Conservation (phyloP, 176 grass and related monocot genomes). For the Ensete ventricosum region DNA sequence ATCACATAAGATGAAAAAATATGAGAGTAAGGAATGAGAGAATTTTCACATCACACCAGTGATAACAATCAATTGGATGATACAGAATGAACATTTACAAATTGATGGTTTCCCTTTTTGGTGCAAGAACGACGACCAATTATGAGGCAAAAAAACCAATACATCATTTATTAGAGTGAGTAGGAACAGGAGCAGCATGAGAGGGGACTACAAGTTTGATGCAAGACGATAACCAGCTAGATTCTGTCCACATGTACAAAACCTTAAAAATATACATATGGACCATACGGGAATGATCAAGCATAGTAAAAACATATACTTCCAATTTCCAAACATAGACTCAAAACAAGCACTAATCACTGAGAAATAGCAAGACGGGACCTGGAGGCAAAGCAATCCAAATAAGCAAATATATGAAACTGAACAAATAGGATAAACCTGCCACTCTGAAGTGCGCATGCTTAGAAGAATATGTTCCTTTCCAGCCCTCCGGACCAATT, state of each 20-base stretch:
- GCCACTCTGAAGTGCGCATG: not conserved
- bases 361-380: not conserved
- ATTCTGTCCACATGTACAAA: not conserved
- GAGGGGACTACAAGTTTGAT: not conserved
- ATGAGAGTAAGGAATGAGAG: too few relatives aligned
- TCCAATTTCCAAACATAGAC: not conserved
- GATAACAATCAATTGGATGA: too few relatives aligned
- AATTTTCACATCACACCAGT: too few relatives aligned
- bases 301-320: too few relatives aligned
- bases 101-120: too few relatives aligned
- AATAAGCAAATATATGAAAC: constrained; percentile 4
- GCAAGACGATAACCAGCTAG: not conserved
- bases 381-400: not conserved
- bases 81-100: too few relatives aligned
- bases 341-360: not conserved
- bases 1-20: too few relatives aligned
- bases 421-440: not conserved
- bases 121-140: too few relatives aligned
- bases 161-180: too few relatives aligned
- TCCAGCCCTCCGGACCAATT: not conserved
- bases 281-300: not conserved
- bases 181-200: too few relatives aligned
- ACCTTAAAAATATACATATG: not conserved
- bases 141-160: too few relatives aligned
- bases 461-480: constrained; percentile 38